Evolutionary conservation across 148 eudicot genomes (phyloP).

Genomic region (Beta vulgaris): DNA sequence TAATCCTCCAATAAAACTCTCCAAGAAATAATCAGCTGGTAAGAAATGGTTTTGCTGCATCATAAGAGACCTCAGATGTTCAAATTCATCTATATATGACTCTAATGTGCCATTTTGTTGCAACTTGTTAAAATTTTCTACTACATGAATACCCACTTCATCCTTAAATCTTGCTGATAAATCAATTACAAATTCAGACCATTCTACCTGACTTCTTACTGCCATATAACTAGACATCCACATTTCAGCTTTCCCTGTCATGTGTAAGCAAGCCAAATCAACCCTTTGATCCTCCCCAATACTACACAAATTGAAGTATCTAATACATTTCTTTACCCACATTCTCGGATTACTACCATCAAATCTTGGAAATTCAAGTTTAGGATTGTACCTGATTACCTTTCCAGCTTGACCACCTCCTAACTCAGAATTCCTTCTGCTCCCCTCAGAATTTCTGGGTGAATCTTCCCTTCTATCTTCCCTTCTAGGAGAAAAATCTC

Average conservation of each 20-base stretch:
- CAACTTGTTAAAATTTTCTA: slow-evolving; percentile 2
- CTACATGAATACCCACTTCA: not conserved
- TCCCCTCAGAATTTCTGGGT: not conserved
- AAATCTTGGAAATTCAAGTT: slow-evolving; percentile 2
- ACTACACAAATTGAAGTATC: not conserved
- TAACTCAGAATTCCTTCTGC: not conserved
- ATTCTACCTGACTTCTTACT: not conserved
- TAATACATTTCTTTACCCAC: slow-evolving; percentile 1
- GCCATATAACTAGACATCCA: not conserved
- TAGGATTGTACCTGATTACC: not conserved
- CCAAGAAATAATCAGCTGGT: not conserved
- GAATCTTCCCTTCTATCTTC: too few relatives aligned
- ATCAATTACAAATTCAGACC: not conserved
- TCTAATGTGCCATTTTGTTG: not conserved
- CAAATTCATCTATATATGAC: not conserved
- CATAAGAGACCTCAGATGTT: not conserved
- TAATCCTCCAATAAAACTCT: slow-evolving; percentile 9
- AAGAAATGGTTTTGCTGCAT: not conserved
- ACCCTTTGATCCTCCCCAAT: not conserved
- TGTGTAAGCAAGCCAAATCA: not conserved
- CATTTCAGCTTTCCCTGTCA: not conserved
- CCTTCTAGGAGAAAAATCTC: too few relatives aligned
- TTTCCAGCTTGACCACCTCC: not conserved
- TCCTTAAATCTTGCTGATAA: slow-evolving; percentile 7
- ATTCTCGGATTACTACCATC: slow-evolving; percentile 7